Conservation (phyloP, 2,329 filamentous ascomycete genomes). For the Didymella pomorum region DNA sequence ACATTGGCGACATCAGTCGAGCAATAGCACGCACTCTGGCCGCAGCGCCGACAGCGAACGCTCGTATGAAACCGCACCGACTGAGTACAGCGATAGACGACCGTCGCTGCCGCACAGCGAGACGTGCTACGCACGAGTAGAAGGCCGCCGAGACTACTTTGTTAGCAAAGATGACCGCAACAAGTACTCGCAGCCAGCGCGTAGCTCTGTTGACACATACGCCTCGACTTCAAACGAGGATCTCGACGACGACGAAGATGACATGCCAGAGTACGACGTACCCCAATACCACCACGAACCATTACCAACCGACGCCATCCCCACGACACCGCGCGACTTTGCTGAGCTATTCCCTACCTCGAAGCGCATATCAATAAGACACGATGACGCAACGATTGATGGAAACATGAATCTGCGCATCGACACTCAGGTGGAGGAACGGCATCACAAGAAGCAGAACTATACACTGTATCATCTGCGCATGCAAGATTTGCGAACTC, state of each 20-base stretch:
- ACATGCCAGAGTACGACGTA: conserved; percentile 62
- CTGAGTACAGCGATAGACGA: conserved; percentile 45
- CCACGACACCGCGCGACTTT: conserved; percentile 84
- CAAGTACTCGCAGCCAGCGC: conserved; percentile 38
- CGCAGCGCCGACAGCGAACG: conserved; percentile 43
- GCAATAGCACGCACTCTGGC: conserved; percentile 41
- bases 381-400: conserved; percentile 88
- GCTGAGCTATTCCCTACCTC: conserved; percentile 85
- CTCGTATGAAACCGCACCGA: conserved; percentile 47
- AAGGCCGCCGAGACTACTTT: conserved; percentile 40
- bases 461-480: conserved; percentile 90
- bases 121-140: conserved; percentile 43
- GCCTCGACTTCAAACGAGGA: conserved; percentile 75
- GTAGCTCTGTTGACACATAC: conserved; percentile 79
- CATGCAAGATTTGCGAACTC: conserved; percentile 87
- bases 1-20: conserved; percentile 47
- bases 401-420: conserved; percentile 97
- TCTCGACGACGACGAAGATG: conserved; percentile 55
- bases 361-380: conserved; percentile 80
- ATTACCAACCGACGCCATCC: conserved; percentile 70
- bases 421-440: conserved; percentile 73
- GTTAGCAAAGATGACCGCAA: conserved; percentile 22
- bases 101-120: conserved; percentile 42
- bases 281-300: conserved; percentile 69
- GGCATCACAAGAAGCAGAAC: conserved; percentile 66